Percentiles rank a stretch among this genome's conserved stretches.
phyloP scores from a whole-genome alignment of 2,329 filamentous ascomycete genomes.

The Aspergillus sp. region DNA sequence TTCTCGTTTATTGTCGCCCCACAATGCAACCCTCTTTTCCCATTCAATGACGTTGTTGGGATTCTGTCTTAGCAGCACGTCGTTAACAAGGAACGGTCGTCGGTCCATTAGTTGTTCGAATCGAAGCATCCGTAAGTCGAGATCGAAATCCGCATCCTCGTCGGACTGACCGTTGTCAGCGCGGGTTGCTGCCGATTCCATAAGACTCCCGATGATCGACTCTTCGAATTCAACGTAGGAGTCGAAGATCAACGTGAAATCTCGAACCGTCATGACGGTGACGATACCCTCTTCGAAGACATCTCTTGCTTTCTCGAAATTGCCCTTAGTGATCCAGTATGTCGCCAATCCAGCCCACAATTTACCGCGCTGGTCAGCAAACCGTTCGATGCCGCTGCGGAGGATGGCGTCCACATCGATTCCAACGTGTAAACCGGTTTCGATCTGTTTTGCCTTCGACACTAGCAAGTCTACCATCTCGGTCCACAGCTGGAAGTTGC shows the following conservation, averaged over 20 bases:
- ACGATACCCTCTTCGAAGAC: slow-evolving; percentile 95
- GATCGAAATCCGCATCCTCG: slow-evolving; percentile 84
- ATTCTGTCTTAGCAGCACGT: slow-evolving; percentile 91
- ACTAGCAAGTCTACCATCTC: slow-evolving; percentile 97
- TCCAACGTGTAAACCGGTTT: slow-evolving; percentile 75
- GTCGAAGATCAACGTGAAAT: slow-evolving; percentile 96
- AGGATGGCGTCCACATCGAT: slow-evolving; percentile 93
- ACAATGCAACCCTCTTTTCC: slow-evolving; percentile 94
- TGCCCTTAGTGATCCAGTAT: slow-evolving; percentile 92
- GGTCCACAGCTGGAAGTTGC: slow-evolving; percentile 94
- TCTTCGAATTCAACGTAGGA: slow-evolving; percentile 97
- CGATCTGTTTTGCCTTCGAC: slow-evolving; percentile 81
- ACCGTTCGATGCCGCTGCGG: slow-evolving; percentile 83
- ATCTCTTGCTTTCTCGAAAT: slow-evolving; percentile 89
- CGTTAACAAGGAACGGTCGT: slow-evolving; percentile 91
- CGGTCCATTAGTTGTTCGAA: slow-evolving; percentile 99
- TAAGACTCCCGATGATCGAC: slow-evolving; percentile 84
- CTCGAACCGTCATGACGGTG: slow-evolving; percentile 96
- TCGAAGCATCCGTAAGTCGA: slow-evolving; percentile 95
- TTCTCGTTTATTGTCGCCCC: slow-evolving; percentile 89
- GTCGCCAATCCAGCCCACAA: slow-evolving; percentile 93
- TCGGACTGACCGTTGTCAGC: slow-evolving; percentile 77
- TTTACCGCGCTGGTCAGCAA: slow-evolving; percentile 90
- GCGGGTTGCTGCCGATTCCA: slow-evolving; percentile 79
- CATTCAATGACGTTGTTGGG: slow-evolving; percentile 95